phyloP scores from a whole-genome alignment of 768 basidiomycete species.

The Auriculariales sp. region DNA sequence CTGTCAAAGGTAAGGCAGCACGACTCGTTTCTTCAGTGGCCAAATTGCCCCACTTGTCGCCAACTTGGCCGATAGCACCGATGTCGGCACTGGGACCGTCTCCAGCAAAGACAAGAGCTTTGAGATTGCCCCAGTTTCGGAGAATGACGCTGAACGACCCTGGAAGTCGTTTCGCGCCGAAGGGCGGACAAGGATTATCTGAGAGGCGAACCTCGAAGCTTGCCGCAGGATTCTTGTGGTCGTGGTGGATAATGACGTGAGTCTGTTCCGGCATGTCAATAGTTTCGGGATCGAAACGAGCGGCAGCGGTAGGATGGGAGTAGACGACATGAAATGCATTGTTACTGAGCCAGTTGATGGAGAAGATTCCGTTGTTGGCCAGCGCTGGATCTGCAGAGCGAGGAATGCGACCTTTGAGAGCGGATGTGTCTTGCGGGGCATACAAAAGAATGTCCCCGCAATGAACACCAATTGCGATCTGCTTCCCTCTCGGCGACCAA shows the following conservation, averaged over 20 bases:
- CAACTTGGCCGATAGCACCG: constrained; percentile 26
- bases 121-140: constrained; percentile 29
- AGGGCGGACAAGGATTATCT: constrained; percentile 25
- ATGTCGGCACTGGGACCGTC: constrained; percentile 38
- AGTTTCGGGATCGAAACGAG: not conserved
- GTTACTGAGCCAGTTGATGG: constrained; percentile 53
- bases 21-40: constrained; percentile 35
- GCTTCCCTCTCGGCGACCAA: constrained; percentile 82
- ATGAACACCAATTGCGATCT: constrained; percentile 59
- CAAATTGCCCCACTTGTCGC: constrained; percentile 29
- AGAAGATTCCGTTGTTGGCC: constrained; percentile 29
- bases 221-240: constrained; percentile 23
- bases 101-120: constrained; percentile 28
- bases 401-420: constrained; percentile 41
- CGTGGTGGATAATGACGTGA: constrained; percentile 27
- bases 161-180: constrained; percentile 26
- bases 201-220: constrained; percentile 24
- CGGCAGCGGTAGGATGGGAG: constrained; percentile 23
- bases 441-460: constrained; percentile 60
- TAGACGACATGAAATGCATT: constrained; percentile 57
- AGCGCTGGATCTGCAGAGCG: constrained; percentile 32
- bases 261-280: constrained; percentile 11
- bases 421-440: constrained; percentile 35
- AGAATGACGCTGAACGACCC: constrained; percentile 26
- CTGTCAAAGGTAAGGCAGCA: constrained; percentile 52